Percentiles rank a stretch among this genome's conserved stretches.
phyloP scores from a whole-genome alignment of 305 asterid species.

The Fraxinus sp. region DNA sequence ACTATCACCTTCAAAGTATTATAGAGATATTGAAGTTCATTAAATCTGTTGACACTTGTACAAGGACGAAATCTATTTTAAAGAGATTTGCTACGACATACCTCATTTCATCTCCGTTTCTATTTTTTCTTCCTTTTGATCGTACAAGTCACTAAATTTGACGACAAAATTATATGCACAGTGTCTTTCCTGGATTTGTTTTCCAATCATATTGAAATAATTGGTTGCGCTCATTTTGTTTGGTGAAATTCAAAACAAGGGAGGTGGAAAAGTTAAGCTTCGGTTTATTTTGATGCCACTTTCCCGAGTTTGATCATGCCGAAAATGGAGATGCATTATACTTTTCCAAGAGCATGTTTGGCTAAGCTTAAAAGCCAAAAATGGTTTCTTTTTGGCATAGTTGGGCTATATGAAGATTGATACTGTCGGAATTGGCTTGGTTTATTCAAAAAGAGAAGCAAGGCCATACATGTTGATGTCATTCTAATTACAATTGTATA shows the following conservation, averaged over 20 bases:
- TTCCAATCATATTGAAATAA: background rate
- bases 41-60: too few relatives aligned
- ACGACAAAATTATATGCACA: background rate
- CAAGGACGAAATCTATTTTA: too few relatives aligned
- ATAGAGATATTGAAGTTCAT: background rate
- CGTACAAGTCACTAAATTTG: background rate
- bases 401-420: background rate
- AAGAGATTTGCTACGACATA: too few relatives aligned
- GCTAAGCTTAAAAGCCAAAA: background rate
- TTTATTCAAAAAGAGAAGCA: background rate
- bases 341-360: background rate
- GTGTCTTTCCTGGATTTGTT: background rate
- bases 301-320: conserved; percentile 58
- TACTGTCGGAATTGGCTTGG: background rate
- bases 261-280: conserved; percentile 81
- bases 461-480: background rate
- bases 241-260: conserved; percentile 52
- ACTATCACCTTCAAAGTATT: too few relatives aligned
- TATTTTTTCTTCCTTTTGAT: background rate
- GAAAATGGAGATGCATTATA: conserved; percentile 70
- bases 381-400: background rate
- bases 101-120: background rate
- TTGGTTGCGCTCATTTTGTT: conserved; percentile 3
- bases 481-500: background rate
- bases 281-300: conserved; percentile 67